These are phyloP conservation scores for Trichoderma sp. DNA, from an alignment of 2,329 filamentous ascomycete species.

Conservation along the genomic window DNA sequence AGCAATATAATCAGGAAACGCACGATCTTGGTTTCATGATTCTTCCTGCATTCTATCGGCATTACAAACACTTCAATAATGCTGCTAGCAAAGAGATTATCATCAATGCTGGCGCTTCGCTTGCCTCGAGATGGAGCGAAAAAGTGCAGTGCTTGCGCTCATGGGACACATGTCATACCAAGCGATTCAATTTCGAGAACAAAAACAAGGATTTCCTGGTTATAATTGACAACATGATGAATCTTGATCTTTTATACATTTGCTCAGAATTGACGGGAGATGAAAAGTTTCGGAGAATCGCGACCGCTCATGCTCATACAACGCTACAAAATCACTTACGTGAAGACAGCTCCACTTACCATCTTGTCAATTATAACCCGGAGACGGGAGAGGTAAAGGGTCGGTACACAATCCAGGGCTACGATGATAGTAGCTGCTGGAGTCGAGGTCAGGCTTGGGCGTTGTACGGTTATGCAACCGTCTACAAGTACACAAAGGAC, in stretches of 20 bases:
- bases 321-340: conserved; percentile 16
- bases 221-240: conserved; percentile 25
- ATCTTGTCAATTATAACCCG: conserved; percentile 22
- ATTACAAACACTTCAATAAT: conserved; percentile 14
- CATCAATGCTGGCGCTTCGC: conserved; percentile 17
- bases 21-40: conserved; percentile 24
- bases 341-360: conserved; percentile 20
- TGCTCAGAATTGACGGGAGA: conserved; percentile 19
- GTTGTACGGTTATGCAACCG: conserved; percentile 20
- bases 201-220: conserved; percentile 19
- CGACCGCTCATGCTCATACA: conserved; percentile 18
- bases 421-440: conserved; percentile 20
- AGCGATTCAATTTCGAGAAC: conserved; percentile 12
- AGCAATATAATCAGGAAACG: conserved; percentile 19
- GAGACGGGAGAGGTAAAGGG: conserved; percentile 20
- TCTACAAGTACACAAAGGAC: conserved; percentile 18
- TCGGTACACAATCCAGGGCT: conserved; percentile 21
- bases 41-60: conserved; percentile 13
- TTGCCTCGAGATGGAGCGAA: conserved; percentile 21
- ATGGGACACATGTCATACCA: conserved; percentile 17
- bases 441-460: conserved; percentile 22
- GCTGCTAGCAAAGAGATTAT: conserved; percentile 8
- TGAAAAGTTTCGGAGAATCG: conserved; percentile 14
- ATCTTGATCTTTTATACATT: conserved; percentile 23
- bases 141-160: conserved; percentile 20